These are phyloP conservation scores for Suaeda aralocaspica DNA, from an alignment of 148 eudicot species.

Conservation along the genomic window DNA sequence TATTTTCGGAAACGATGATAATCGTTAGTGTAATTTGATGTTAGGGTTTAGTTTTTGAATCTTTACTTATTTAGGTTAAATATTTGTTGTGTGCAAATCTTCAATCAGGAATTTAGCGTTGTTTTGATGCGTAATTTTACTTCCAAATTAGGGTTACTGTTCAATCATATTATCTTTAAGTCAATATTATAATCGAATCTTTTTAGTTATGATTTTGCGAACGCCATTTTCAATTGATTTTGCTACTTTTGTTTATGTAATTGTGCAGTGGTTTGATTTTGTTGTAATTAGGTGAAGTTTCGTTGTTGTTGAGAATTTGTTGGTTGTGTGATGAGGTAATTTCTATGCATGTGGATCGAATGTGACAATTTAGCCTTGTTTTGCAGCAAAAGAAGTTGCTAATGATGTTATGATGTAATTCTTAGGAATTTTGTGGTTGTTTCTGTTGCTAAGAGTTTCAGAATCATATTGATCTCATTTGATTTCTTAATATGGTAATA, in stretches of 20 bases:
- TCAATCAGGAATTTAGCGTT: not conserved
- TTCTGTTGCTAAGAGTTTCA: not conserved
- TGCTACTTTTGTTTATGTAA: not conserved
- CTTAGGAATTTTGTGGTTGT: not conserved
- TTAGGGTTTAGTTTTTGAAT: not conserved
- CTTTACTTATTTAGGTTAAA: not conserved
- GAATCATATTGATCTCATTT: not conserved
- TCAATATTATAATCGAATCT: no score
- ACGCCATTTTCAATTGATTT: not conserved
- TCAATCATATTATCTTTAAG: no score
- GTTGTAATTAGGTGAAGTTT: not conserved
- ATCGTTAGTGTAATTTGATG: not conserved
- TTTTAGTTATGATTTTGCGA: no score
- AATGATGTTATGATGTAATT: not conserved
- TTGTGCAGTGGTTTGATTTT: not conserved
- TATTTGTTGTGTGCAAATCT: not conserved
- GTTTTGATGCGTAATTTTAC: not conserved
- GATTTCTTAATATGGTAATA: not conserved
- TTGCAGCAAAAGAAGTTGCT: not conserved
- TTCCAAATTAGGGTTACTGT: not conserved
- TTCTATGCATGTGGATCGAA: not conserved
- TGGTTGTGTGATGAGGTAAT: not conserved
- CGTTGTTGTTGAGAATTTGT: not conserved
- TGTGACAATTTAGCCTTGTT: not conserved
- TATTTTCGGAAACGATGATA: not conserved